A percentile compares a stretch with the other conserved stretches of the same genome.
Conservation (phyloP, 176 grass and related monocot species). For the Otatea glauca region DNA sequence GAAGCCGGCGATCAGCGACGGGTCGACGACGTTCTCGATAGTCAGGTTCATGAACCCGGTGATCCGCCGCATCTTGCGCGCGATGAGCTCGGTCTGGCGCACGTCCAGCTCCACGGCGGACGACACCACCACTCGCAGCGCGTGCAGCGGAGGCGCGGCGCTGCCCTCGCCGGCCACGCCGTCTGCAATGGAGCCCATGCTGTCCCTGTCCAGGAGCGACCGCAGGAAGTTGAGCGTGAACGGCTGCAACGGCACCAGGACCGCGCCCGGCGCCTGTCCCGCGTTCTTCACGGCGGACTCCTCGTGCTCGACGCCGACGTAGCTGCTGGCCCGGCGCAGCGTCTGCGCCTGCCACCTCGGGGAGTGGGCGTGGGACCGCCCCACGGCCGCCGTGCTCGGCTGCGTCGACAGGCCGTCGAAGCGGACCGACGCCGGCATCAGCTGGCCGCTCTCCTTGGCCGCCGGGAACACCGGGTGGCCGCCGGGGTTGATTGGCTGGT, state of each 20-base stretch:
- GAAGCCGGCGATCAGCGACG: constrained; percentile 85
- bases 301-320: constrained; percentile 46
- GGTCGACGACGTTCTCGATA: constrained; percentile 72
- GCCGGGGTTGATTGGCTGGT: constrained; percentile 58
- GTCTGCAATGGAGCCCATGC: constrained; percentile 39
- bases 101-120: constrained; percentile 79
- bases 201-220: constrained; percentile 50
- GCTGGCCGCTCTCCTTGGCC: constrained; percentile 45
- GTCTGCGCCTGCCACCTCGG: constrained; percentile 50
- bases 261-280: neutral
- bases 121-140: constrained; percentile 68
- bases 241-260: constrained; percentile 52
- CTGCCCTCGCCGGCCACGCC: neutral
- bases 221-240: constrained; percentile 68
- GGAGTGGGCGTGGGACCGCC: neutral
- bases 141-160: constrained; percentile 37
- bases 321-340: constrained; percentile 47
- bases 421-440: constrained; percentile 43
- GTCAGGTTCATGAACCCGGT: constrained; percentile 78
- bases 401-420: constrained; percentile 43
- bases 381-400: constrained; percentile 31
- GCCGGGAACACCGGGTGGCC: constrained; percentile 55
- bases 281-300: neutral
- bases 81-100: constrained; percentile 77
- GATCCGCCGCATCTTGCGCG: constrained; percentile 86